Conservation (phyloP, 2,329 filamentous ascomycete genomes). For the Amauroascus niger region DNA sequence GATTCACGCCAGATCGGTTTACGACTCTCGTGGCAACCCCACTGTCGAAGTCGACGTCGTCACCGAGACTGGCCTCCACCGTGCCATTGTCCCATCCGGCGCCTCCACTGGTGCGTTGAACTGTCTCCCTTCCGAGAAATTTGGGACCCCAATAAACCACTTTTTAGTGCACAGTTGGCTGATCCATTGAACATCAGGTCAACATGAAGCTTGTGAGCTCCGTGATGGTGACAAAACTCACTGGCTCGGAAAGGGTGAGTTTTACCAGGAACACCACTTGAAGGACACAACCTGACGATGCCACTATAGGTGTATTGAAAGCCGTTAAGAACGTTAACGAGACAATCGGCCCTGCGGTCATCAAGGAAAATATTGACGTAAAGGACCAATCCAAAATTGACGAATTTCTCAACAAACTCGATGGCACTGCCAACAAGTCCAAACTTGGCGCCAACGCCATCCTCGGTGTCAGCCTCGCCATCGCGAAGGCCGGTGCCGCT, state of each 20-base stretch:
- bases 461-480: conserved; percentile 70
- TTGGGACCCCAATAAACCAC: neutral
- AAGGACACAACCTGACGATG: neutral
- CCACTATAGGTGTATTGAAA: conserved; percentile 53
- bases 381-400: conserved; percentile 80
- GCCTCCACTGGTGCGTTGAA: conserved; percentile 72
- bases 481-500: conserved; percentile 81
- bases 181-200: conserved; percentile 45
- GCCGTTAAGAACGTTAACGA: conserved; percentile 80
- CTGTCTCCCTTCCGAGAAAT: neutral
- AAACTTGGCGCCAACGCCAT: conserved; percentile 84
- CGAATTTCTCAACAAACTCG: conserved; percentile 74
- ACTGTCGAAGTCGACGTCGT: conserved; percentile 97
- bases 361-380: conserved; percentile 72
- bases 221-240: conserved; percentile 80
- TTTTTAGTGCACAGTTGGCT: conserved; percentile 11
- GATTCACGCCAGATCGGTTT: conserved; percentile 88
- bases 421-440: conserved; percentile 77
- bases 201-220: conserved; percentile 85
- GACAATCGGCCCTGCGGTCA: conserved; percentile 67
- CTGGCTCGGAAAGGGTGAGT: conserved; percentile 70
- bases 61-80: conserved; percentile 92
- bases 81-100: conserved; percentile 92
- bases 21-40: conserved; percentile 96
- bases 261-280: neutral